Evolutionary conservation across 805 yeast genomes (phyloP).

Genomic region (Brettanomyces sp.): DNA sequence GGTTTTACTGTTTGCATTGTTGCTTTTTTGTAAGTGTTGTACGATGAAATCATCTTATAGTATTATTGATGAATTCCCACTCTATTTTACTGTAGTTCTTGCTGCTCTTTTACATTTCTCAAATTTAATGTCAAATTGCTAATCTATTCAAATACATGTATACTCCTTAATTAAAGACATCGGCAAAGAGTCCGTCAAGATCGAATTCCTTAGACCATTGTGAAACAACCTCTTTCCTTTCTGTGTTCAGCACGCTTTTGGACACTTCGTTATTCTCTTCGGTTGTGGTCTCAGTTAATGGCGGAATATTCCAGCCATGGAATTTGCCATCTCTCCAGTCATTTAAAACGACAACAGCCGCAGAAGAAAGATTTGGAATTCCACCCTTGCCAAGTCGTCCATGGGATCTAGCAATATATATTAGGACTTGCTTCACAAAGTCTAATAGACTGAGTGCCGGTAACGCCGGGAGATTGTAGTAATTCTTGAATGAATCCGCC

Average conservation of each 20-base stretch:
- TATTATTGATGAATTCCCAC: no score
- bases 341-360: constrained; percentile 71
- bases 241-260: constrained; percentile 25
- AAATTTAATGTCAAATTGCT: no score
- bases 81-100: no score
- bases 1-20: no score
- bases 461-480: constrained; percentile 74
- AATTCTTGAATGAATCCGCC: constrained; percentile 65
- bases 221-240: constrained; percentile 42
- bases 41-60: no score
- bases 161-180: constrained; percentile 17
- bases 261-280: neutral
- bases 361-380: constrained; percentile 77
- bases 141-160: constrained; percentile 3
- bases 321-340: constrained; percentile 98
- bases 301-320: constrained; percentile 80
- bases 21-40: no score
- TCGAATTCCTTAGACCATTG: constrained; percentile 94
- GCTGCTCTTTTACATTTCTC: no score
- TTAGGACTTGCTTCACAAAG: constrained; percentile 76
- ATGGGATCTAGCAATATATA: constrained; percentile 85
- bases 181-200: constrained; percentile 67
- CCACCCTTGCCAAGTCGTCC: constrained; percentile 94
- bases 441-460: constrained; percentile 65
- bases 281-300: constrained; percentile 16